These are phyloP conservation scores for Linum trigynum DNA, from an alignment of 345 rosid species.

Conservation along the genomic window DNA sequence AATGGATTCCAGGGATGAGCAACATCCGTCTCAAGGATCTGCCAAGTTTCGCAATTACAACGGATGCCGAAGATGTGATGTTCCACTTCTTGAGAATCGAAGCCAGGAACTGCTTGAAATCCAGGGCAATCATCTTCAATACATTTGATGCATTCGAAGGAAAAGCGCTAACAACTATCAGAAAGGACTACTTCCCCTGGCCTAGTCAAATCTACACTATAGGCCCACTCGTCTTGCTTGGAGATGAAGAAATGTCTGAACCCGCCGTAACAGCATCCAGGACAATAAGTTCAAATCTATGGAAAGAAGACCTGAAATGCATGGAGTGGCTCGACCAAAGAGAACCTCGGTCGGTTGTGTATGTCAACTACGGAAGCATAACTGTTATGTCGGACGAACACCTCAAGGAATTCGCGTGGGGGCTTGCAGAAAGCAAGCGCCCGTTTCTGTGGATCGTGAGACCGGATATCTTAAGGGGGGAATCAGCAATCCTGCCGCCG, in stretches of 20 bases:
- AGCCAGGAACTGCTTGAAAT: constrained; percentile 19
- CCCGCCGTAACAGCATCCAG: constrained; percentile 7
- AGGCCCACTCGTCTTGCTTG: constrained; percentile 33
- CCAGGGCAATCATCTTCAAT: constrained; percentile 30
- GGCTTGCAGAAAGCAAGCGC: neutral
- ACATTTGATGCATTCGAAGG: constrained; percentile 33
- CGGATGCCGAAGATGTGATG: constrained; percentile 24
- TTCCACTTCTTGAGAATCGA: constrained; percentile 11
- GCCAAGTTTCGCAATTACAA: constrained; percentile 7
- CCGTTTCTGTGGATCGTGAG: neutral
- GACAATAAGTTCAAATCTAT: constrained; percentile 20
- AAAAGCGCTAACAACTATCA: constrained; percentile 20
- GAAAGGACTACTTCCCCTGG: constrained; percentile 4
- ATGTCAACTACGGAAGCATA: constrained; percentile 28
- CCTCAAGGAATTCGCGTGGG: neutral
- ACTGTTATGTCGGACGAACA: constrained; percentile 17
- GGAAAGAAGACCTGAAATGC: constrained; percentile 26
- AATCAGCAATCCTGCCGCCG: constrained; percentile 3
- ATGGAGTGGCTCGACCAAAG: constrained; percentile 23
- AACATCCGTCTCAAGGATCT: constrained; percentile 10
- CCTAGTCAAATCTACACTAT: constrained; percentile 18
- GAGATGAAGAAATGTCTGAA: constrained; percentile 6
- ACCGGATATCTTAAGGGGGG: neutral
- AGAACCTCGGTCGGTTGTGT: constrained; percentile 18
- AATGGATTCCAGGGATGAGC: constrained; percentile 35